These are phyloP conservation scores for Aquilaria agallochum DNA, from an alignment of 441 rosid genomes.

Conservation along the genomic window DNA sequence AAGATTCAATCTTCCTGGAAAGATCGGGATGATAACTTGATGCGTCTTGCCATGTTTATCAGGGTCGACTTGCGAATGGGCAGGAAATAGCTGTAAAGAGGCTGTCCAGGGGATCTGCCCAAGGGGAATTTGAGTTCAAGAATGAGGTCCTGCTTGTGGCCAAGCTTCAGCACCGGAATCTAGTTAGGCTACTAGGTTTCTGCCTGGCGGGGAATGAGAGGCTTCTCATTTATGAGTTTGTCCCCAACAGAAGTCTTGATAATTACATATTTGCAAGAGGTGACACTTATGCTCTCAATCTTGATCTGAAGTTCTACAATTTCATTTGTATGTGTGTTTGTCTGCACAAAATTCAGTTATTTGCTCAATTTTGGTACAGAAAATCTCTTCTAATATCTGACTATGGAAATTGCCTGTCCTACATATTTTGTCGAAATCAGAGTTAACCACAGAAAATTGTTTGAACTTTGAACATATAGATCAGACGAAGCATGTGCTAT, in stretches of 20 bases:
- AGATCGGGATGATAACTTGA: too few relatives aligned
- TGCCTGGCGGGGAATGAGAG: slow-evolving; percentile 31
- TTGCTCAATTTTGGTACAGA: too few relatives aligned
- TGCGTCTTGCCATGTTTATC: background rate
- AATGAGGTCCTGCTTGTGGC: slow-evolving; percentile 37
- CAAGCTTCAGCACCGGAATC: slow-evolving; percentile 40
- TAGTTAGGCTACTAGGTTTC: slow-evolving; percentile 44
- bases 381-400: too few relatives aligned
- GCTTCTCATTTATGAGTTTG: slow-evolving; percentile 46
- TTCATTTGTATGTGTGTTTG: too few relatives aligned
- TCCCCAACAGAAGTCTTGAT: slow-evolving; percentile 41
- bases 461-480: slow-evolving; percentile 20
- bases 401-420: too few relatives aligned
- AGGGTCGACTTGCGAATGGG: slow-evolving; percentile 40
- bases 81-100: slow-evolving; percentile 36
- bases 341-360: too few relatives aligned
- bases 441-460: background rate
- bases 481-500: slow-evolving; percentile 17
- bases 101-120: slow-evolving; percentile 26
- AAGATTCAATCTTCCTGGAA: too few relatives aligned
- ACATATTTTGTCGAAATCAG: too few relatives aligned
- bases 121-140: slow-evolving; percentile 39
- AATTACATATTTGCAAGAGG: slow-evolving; percentile 34
- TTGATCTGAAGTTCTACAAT: too few relatives aligned
- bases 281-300: background rate